Base-by-base conservation (phyloP, 768 basidiomycete species). In the Gymnopilus dilepis region DNA sequence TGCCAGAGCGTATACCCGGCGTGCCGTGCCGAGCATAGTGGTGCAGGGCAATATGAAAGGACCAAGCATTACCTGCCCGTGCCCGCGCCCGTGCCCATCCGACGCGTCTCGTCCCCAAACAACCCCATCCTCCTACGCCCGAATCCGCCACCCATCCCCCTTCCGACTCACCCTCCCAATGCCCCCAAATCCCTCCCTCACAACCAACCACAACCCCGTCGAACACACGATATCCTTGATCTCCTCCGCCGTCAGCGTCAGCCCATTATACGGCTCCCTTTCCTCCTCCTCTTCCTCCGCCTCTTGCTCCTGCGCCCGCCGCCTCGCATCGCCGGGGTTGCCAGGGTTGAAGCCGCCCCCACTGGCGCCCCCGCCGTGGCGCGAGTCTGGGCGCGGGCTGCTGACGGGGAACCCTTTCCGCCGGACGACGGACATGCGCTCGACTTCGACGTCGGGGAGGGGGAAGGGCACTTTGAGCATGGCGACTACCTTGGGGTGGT, bases 401-500 rank as follows among this genome's bases (percentile, higher is more conserved):
- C 47, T 28, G 12, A 56, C 33, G 8, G 65, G 76, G 67, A 70
- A 69, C 62, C 68, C 82, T 65, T 48, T 69, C 48, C 91, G 79
- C 64, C 81, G 84, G 33, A 84, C 77, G 22, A 87, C 74, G 12
- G 72, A 72, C 76, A 89, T 77, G 51, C 73, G 76, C 67, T 90
- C 87, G 21, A 96, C 81, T 64, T 90, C 86, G 19, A 97, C 80
- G 60, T 95, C 90, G 0, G 94, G 90, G 1, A 97, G 82, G 0
- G 93, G 90, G 76, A 91, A 95, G 24, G 96, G 94, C 55, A 97
- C 86, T 73, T 95, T 95, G 67, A 98, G 82, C 77, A 95, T 87
- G 37, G 89, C 90, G 42, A 99, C 91, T 21, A 98, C 91, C 72
- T 96, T 95, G 8, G 96, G 96, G 74, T 99, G 96, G 72, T 99